Percentiles rank a stretch among this genome's conserved stretches.
Evolutionary conservation across 129 eudicot genomes (phyloP).

Genomic region (Flaveria linearis): DNA sequence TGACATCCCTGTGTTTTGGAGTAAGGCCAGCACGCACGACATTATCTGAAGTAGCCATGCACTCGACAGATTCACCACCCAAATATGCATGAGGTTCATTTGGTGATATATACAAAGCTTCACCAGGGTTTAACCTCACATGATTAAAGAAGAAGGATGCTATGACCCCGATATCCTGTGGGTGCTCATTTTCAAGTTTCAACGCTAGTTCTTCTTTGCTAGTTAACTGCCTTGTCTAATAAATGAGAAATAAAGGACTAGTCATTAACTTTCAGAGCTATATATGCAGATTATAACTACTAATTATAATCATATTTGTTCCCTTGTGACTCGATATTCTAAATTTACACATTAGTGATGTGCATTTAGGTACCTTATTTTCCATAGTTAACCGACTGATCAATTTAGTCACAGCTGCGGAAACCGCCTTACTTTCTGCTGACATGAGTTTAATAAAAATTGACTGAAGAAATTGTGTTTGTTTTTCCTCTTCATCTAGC

Average conservation of each 20-base stretch:
- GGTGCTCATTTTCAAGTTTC: slow-evolving; percentile 73
- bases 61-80: slow-evolving; percentile 81
- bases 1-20: slow-evolving; percentile 75
- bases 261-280: neutral
- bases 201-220: slow-evolving; percentile 67
- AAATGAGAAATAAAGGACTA: neutral
- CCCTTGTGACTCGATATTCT: neutral
- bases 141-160: slow-evolving; percentile 80
- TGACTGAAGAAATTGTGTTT: slow-evolving; percentile 51
- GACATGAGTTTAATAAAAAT: slow-evolving; percentile 79
- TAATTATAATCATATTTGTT: neutral
- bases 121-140: slow-evolving; percentile 78
- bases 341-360: neutral
- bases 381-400: slow-evolving; percentile 53
- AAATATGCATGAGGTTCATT: slow-evolving; percentile 93
- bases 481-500: slow-evolving; percentile 48
- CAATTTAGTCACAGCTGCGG: slow-evolving; percentile 52
- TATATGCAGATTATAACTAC: neutral
- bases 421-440: slow-evolving; percentile 51
- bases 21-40: slow-evolving; percentile 99
- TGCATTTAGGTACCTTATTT: slow-evolving; percentile 46
- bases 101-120: slow-evolving; percentile 82
- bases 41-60: slow-evolving; percentile 99
- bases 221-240: slow-evolving; percentile 57
- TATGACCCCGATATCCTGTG: slow-evolving; percentile 77